phyloP scores from a whole-genome alignment of 768 basidiomycete genomes.

The Inosperma sp. region DNA sequence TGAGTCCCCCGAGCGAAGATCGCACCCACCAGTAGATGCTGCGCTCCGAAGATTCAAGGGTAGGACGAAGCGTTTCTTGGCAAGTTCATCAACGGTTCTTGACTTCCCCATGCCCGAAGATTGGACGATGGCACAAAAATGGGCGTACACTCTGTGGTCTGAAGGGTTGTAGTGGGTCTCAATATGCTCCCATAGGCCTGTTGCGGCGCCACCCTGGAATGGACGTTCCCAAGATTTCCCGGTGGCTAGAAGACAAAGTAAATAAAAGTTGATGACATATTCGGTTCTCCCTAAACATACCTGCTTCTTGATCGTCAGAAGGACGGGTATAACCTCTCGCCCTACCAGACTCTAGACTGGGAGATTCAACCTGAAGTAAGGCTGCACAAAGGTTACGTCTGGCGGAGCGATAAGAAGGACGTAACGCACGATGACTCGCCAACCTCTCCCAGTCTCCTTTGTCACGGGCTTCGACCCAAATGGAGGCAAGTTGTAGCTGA shows the following conservation, averaged over 20 bases:
- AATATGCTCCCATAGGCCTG: neutral
- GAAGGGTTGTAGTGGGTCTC: slow-evolving; percentile 1
- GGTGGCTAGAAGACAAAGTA: neutral
- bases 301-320: neutral
- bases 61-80: slow-evolving; percentile 13
- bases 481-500: neutral
- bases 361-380: no score
- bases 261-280: neutral
- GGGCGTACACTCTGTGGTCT: slow-evolving; percentile 6
- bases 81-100: slow-evolving; percentile 14
- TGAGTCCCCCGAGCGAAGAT: neutral
- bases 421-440: neutral
- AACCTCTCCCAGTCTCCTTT: neutral
- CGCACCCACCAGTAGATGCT: slow-evolving; percentile 5
- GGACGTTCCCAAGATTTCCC: neutral
- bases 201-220: neutral
- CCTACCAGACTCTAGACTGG: neutral
- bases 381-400: neutral
- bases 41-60: slow-evolving; percentile 15
- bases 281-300: neutral
- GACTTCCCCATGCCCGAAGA: slow-evolving; percentile 20
- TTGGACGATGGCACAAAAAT: slow-evolving; percentile 13
- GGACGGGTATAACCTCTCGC: neutral
- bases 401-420: neutral
- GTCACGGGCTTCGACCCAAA: neutral